Evolutionary conservation across 164 flowering plant species (phyloP).

Genomic region (Brasenia schreberi): DNA sequence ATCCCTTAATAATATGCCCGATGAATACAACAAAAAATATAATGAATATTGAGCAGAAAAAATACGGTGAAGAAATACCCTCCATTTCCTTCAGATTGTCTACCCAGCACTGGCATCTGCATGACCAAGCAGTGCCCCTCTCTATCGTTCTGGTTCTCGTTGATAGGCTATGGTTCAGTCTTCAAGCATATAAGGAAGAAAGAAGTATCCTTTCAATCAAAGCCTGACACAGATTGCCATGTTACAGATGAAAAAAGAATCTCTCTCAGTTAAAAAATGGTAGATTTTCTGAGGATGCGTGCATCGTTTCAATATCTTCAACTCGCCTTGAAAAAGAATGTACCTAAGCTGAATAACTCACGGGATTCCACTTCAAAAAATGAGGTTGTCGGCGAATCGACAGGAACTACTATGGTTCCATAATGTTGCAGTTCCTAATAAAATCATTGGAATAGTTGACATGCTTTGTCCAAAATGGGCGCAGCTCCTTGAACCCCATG

Average conservation of each 20-base stretch:
- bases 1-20: neutral
- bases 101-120: neutral
- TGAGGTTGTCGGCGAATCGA: neutral
- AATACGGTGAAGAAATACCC: neutral
- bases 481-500: conserved; percentile 84
- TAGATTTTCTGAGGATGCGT: neutral
- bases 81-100: neutral
- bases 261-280: conserved; percentile 7
- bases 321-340: neutral
- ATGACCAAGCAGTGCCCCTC: neutral
- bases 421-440: conserved; percentile 75
- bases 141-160: neutral
- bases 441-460: conserved; percentile 91
- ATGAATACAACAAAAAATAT: neutral
- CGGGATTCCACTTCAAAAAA: neutral
- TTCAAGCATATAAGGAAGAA: neutral
- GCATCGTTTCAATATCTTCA: neutral
- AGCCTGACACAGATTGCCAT: conserved; percentile 11
- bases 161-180: neutral
- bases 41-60: neutral
- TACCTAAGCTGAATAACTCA: neutral
- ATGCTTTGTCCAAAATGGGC: conserved; percentile 93
- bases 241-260: conserved; percentile 21
- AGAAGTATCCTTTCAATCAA: conserved; percentile 11
- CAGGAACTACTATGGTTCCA: conserved; percentile 37